These are phyloP conservation scores for Juncus inflexus DNA, from an alignment of 176 grass and related monocot genomes.

Conservation along the genomic window DNA sequence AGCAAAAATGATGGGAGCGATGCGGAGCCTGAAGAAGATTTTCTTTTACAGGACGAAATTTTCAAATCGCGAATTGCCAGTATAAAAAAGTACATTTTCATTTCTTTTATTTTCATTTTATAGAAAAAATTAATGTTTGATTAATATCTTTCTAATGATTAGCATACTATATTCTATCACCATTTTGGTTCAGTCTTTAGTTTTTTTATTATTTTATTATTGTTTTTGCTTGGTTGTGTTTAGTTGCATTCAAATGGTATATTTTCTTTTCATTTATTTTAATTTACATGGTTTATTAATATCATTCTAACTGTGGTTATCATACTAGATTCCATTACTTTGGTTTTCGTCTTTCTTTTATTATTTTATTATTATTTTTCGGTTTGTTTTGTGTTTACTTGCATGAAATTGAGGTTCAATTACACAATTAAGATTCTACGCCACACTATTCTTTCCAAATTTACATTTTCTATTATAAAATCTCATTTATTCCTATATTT, in stretches of 20 bases:
- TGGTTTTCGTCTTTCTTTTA: conserved; percentile 6
- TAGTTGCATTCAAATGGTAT: no score
- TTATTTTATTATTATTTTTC: not conserved
- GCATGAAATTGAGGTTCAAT: not conserved
- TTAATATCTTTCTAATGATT: conserved; percentile 1
- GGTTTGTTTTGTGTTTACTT: not conserved
- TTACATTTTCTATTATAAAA: not conserved
- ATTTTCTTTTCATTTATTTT: no score
- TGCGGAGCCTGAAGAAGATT: conserved; percentile 87
- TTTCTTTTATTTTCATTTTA: conserved; percentile 10
- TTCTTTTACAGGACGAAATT: conserved; percentile 93
- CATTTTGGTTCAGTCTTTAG: no score
- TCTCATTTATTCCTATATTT: conserved; percentile 22
- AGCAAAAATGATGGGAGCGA: conserved; percentile 88
- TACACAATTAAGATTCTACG: conserved; percentile 1
- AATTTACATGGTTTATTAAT: no score
- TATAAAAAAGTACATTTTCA: conserved; percentile 68
- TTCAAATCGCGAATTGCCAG: conserved; percentile 92
- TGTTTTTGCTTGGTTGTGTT: no score
- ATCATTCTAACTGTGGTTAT: not conserved
- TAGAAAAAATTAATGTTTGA: not conserved
- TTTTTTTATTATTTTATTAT: no score
- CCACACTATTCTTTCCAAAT: not conserved
- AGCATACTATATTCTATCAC: no score
- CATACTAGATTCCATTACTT: not conserved